Base-by-base conservation (phyloP, 108 stramenopile genomes). In the Fistulifera pelliculosa region DNA sequence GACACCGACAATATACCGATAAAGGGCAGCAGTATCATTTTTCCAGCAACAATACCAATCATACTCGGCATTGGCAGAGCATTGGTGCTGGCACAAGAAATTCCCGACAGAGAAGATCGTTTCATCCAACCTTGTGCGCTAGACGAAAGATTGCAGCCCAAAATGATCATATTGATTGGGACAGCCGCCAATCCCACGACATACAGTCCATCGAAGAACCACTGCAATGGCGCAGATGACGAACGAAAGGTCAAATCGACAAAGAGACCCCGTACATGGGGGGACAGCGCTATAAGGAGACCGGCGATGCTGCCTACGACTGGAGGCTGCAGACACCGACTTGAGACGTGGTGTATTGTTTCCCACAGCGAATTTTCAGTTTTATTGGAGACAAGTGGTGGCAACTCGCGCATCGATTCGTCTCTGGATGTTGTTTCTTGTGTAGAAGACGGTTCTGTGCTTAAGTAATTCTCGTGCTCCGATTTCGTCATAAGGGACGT, bases 161-260 rank as follows among this genome's bases (percentile, higher is more conserved):
- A 56, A 52, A 93, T 93, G 11, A 80, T 78, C 91, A 93, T 93
- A 39, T 93, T 93, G 47, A 93, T 80, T 10, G 91, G 91, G 8
- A 93, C 91, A 0, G 91, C 91, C 2, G 91, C 62, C 60, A 80
- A 61, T 11, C 91, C 87, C 13, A 88, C 77, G 15, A 69, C 42
- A 62, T 84, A 76, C 35, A 93, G 49, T 25, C 85, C 91, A 58
- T 93, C 86, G 78, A 85, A 93, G 51, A 88, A 57, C 85, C 87
- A 93, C 58, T 93, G 61, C 57, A 93, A 65, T 0, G 85, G 84
- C 23, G 91, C 91, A 52, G 69, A 38, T 48, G 61, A 64, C 27
- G 38, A 52, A 8, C 83, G 74, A 58, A 70, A 60, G 11, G 59
- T 68, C 42, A 88, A 56, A 61, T 88, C 85, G 27, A 85, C 91